phyloP scores from a whole-genome alignment of 441 rosid genomes.

The Biscutella laevigata region DNA sequence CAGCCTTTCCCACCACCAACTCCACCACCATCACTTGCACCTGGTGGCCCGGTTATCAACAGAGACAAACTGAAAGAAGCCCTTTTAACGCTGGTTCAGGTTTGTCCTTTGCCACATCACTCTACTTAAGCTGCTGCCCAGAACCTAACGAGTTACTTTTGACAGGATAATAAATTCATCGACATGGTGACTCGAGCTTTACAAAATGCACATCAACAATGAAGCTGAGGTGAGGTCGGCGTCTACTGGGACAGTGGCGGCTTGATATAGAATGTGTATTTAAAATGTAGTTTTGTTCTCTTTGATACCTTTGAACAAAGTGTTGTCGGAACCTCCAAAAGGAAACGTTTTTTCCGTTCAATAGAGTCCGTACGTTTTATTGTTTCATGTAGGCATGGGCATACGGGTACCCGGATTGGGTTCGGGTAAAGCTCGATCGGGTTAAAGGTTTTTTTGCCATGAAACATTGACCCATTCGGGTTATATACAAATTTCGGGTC shows the following conservation, averaged over 20 bases:
- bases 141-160: conserved; percentile 14
- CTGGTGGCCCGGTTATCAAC: conserved; percentile 39
- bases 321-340: conserved; percentile 15
- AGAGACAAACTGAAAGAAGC: conserved; percentile 75
- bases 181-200: conserved; percentile 71
- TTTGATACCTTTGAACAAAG: conserved; percentile 17
- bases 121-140: background rate
- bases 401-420: too few species aligned
- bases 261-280: conserved; percentile 19
- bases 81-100: conserved; percentile 68
- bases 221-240: conserved; percentile 17
- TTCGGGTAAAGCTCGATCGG: too few species aligned
- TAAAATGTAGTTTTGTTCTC: conserved; percentile 16
- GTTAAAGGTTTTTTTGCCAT: too few species aligned
- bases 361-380: too few species aligned
- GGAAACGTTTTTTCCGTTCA: background rate
- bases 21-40: conserved; percentile 66
- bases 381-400: too few species aligned
- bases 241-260: conserved; percentile 5
- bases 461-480: too few species aligned
- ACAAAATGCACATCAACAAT: conserved; percentile 56
- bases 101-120: conserved; percentile 30
- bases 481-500: too few species aligned
- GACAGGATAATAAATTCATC: conserved; percentile 71
- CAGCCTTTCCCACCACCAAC: conserved; percentile 95